phyloP scores from a whole-genome alignment of 805 yeast genomes.

The Monosporozyma unispora region DNA sequence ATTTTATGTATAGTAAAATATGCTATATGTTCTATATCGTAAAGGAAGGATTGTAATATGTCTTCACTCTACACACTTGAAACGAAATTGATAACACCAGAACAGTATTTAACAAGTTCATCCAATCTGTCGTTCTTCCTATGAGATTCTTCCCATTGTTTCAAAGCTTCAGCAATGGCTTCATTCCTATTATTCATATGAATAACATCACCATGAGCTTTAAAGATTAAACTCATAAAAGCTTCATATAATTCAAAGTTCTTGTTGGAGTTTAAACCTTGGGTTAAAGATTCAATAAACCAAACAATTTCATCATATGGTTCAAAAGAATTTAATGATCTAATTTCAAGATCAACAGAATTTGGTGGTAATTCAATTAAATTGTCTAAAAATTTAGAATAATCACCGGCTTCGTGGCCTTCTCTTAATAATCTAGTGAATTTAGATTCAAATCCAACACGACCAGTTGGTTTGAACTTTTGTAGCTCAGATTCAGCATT shows the following conservation, averaged over 20 bases:
- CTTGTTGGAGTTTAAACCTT: constrained; percentile 45
- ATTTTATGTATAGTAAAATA: not conserved
- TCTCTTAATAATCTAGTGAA: constrained; percentile 60
- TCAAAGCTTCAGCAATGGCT: constrained; percentile 38
- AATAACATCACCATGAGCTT: constrained; percentile 76
- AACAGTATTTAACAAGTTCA: constrained; percentile 63
- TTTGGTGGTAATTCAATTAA: constrained; percentile 64
- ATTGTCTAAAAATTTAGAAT: constrained; percentile 42
- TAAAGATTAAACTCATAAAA: constrained; percentile 62
- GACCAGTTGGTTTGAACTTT: constrained; percentile 22
- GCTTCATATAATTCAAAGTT: constrained; percentile 79
- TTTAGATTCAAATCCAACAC: constrained; percentile 55
- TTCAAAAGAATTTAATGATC: constrained; percentile 58
- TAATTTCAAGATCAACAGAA: constrained; percentile 73
- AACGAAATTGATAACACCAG: constrained; percentile 65
- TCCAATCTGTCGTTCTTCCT: constrained; percentile 46
- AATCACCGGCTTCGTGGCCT: constrained; percentile 36
- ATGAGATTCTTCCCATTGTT: constrained; percentile 41
- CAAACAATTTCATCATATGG: constrained; percentile 58
- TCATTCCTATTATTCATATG: constrained; percentile 32
- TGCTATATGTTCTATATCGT: not conserved
- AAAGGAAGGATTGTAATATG: not conserved
- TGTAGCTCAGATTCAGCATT: constrained; percentile 25
- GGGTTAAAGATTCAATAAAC: constrained; percentile 59
- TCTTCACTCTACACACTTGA: constrained; percentile 16